Evolutionary conservation across 108 stramenopile species (phyloP).

Genomic region (Fragilariopsis cylindrus): DNA sequence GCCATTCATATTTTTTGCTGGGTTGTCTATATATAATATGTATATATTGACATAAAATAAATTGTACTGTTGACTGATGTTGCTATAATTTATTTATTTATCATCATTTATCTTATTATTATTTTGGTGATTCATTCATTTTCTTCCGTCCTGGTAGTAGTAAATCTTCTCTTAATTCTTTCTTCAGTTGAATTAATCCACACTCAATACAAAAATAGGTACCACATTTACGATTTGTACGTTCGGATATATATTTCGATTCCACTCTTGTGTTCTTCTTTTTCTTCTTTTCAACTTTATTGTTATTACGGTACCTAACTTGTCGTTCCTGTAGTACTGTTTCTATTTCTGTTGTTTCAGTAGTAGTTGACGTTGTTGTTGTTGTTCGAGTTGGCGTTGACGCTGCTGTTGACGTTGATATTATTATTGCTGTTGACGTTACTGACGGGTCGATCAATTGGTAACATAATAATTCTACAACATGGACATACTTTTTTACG

Average conservation of each 20-base stretch:
- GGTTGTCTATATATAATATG: too few relatives aligned
- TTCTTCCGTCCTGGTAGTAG: not conserved
- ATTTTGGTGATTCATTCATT: too few relatives aligned
- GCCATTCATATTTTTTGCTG: too few relatives aligned
- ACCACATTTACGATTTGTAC: not conserved
- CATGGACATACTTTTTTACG: conserved; percentile 43
- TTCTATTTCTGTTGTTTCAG: not conserved
- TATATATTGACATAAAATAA: too few relatives aligned
- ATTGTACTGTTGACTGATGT: too few relatives aligned
- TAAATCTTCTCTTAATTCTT: not conserved
- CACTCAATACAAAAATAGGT: not conserved
- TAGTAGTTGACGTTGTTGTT: not conserved
- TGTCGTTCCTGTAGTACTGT: not conserved
- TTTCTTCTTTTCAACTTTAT: not conserved
- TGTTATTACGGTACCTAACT: not conserved
- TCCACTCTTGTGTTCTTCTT: too few relatives aligned
- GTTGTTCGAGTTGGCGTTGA: not conserved
- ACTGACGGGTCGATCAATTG: conserved; percentile 29
- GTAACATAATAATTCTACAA: conserved; percentile 44
- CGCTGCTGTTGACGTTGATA: not conserved
- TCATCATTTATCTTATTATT: too few relatives aligned
- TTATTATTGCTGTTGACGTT: not conserved
- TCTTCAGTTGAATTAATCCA: not conserved
- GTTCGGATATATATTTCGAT: not conserved
- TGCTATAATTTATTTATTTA: too few relatives aligned